Base-by-base conservation (phyloP, 805 yeast species). In the Monosporozyma solicola region DNA sequence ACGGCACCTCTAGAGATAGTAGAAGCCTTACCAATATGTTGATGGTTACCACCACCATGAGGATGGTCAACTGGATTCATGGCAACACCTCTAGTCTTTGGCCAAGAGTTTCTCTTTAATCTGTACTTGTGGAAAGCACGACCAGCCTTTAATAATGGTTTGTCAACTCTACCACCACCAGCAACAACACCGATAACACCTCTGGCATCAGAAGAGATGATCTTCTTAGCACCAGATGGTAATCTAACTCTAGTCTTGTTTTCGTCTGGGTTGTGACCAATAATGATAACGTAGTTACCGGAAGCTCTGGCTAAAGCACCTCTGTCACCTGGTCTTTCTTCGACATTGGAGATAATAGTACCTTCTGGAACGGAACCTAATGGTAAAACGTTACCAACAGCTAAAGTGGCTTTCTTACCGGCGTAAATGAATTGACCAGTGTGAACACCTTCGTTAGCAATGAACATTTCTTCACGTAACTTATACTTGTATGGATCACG, bases 11-110 rank as follows among this genome's bases (percentile, higher is more conserved):
- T 89, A 69, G 96, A 85, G 72, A 92, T 92, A 73, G 98, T 92
- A 71, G 98, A 92, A 73, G 98, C 97, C 84, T 92, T 92, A 90
- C 98, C 98, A 82, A 91, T 92, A 79, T 92, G 98, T 84, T 92
- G 98, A 80, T 92, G 98, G 96, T 91, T 91, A 92, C 99, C 99
- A 92, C 99, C 98, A 88, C 99, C 99, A 79, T 92, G 99, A 78
- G 99, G 99, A 84, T 92, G 99, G 78, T 92, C 99, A 77, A 92
- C 99, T 78, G 98, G 98, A 83, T 92, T 92, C 99, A 94, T 92
- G 77, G 99, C 99, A 76, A 92, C 98, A 92, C 98, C 99, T 84
- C 98, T 90, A 74, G 98, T 94, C 87, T 89, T 91, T 80, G 99
- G 99, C 98, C 98, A 94, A 66, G 96, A 89, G 96, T 94, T 90